A percentile compares a stretch with the other conserved stretches of the same genome.
Conservation (phyloP, 768 basidiomycete species). For the Russula griseocarnosa region DNA sequence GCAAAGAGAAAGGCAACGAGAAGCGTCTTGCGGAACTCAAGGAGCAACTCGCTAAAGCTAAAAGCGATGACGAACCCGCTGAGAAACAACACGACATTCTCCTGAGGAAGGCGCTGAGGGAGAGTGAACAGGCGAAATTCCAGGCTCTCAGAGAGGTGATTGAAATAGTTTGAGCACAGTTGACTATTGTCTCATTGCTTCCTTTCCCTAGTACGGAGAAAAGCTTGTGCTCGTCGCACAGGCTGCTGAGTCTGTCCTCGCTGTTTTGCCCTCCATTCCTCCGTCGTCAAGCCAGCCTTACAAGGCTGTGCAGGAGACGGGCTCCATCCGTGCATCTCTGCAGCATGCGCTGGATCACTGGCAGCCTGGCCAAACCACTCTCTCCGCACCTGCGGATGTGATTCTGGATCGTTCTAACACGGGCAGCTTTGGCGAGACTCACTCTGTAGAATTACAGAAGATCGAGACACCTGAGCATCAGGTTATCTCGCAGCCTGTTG, state of each 20-base stretch:
- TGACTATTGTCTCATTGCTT: conserved; percentile 18
- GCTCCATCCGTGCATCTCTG: conserved; percentile 64
- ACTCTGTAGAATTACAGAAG: conserved; percentile 65
- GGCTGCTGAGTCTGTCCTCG: conserved; percentile 59
- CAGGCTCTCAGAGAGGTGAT: conserved; percentile 73
- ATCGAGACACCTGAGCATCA: conserved; percentile 40
- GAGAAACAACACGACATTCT: conserved; percentile 70
- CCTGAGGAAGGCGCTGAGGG: conserved; percentile 70
- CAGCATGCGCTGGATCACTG: conserved; percentile 79
- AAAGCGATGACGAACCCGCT: conserved; percentile 55
- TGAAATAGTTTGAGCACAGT: background rate
- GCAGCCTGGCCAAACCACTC: conserved; percentile 57
- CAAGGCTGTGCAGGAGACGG: conserved; percentile 57
- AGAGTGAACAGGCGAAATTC: conserved; percentile 77
- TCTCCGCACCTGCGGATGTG: conserved; percentile 41
- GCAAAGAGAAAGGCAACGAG: conserved; percentile 59
- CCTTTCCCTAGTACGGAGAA: conserved; percentile 61
- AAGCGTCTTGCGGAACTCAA: conserved; percentile 66
- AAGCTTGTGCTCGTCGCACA: conserved; percentile 73
- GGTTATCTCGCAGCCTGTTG: conserved; percentile 13
- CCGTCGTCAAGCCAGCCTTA: conserved; percentile 57
- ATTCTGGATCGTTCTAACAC: conserved; percentile 67
- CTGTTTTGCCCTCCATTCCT: conserved; percentile 62
- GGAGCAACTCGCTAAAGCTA: conserved; percentile 61
- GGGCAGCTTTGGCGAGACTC: conserved; percentile 80